Evolutionary conservation across 2,329 filamentous ascomycete species (phyloP).

Genomic region (Sporothrix pseudoabietina): DNA sequence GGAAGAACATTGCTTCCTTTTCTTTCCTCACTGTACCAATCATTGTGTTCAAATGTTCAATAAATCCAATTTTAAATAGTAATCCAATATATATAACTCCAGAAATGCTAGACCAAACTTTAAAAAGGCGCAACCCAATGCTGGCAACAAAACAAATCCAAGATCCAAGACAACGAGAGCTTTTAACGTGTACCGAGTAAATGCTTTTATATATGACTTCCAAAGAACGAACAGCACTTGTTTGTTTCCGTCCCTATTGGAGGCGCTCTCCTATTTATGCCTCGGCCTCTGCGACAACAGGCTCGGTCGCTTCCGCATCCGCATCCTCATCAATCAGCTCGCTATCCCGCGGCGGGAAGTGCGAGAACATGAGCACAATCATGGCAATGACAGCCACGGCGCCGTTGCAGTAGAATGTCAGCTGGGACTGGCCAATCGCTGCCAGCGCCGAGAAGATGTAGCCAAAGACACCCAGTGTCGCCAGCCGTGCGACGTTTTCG

Average conservation of each 20-base stretch:
- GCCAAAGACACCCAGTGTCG: constrained; percentile 67
- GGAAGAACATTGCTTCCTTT: background rate
- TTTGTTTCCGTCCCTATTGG: background rate
- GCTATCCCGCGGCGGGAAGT: constrained; percentile 48
- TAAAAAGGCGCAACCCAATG: background rate
- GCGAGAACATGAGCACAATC: constrained; percentile 47
- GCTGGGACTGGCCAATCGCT: constrained; percentile 57
- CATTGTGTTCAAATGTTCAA: background rate
- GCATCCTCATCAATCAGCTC: constrained; percentile 38
- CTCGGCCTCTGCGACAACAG: background rate
- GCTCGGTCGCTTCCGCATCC: constrained; percentile 6
- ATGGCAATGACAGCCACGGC: constrained; percentile 55
- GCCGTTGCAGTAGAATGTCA: constrained; percentile 70
- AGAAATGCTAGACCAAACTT: background rate
- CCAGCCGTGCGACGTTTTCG: constrained; percentile 66
- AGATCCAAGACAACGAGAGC: background rate
- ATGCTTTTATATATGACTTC: background rate
- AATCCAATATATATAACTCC: background rate
- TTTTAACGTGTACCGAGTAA: background rate
- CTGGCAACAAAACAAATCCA: background rate
- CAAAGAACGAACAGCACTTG: background rate
- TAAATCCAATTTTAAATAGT: background rate
- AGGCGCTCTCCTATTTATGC: background rate
- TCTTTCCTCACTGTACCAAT: background rate
- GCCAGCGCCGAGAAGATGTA: constrained; percentile 67